Base-by-base conservation (phyloP, 495 filamentous ascomycete species). In the Aspergillus leporis region DNA sequence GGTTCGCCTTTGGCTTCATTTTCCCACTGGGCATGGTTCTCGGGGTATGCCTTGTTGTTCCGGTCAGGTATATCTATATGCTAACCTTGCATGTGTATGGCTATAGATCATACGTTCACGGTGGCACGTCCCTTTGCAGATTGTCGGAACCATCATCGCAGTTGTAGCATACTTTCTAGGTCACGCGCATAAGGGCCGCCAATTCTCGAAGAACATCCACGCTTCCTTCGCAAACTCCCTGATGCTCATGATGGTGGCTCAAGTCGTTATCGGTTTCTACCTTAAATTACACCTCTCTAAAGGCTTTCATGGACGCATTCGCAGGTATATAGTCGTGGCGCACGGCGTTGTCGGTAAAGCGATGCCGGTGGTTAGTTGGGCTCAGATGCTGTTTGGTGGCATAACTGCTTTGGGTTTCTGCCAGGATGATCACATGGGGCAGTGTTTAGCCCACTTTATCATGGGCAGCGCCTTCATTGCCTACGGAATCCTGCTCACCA, bases 391-490 rank as follows among this genome's bases (percentile, higher is more conserved):
- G 7, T 96, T 98, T 72, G 94, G 94, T 30, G 95, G 94, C 9
- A 97, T 98, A 65, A 91, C 93, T 1, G 83, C 90, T 43, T 75
- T 97, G 58, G 94, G 94, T n/a, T 98, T 96, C 77, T 98, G 94
- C 70, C 87, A 88, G 53, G 92, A 79, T 23, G 94, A 98, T 51
- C 94, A 98, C 70, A 66, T 91, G 18, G 93, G 93, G 6, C 95
- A 98, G 75, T 98, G 94, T 74, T 74, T 91, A 28, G 95, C 94
- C 31, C 94, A 98, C 72, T 98, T 98, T 68, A 98, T 98, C 69
- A 98, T 98, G 95, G 94, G 94, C 19, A 89, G 88, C 58, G 93
- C 93, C 2, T 98, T 98, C 72, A 96, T 98, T 61, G 94, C 82
- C 47, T 98, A 98, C 67, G 94, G 91, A 18, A 89, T 97, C 50